Evolutionary conservation across 2,329 filamentous ascomycete genomes (phyloP).

Genomic region (Talaromyces atroroseus): DNA sequence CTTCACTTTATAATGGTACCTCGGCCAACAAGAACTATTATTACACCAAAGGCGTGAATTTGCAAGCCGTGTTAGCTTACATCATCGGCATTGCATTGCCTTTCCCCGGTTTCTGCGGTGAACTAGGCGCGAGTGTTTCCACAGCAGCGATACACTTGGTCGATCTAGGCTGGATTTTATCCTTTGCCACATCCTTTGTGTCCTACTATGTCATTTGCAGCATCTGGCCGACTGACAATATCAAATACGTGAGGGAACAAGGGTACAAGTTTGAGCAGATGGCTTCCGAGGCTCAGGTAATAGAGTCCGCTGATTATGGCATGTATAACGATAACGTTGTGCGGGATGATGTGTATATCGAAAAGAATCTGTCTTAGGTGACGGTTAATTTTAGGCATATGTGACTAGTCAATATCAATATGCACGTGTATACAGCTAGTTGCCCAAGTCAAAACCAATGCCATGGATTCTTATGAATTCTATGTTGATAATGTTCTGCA

Average conservation of each 20-base stretch:
- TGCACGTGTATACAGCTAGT: background rate
- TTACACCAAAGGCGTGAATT: constrained; percentile 29
- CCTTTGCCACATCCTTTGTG: constrained; percentile 27
- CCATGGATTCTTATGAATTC: background rate
- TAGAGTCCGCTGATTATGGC: background rate
- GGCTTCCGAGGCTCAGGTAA: background rate
- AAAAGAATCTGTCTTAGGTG: constrained; percentile 6
- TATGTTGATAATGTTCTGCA: background rate
- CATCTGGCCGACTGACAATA: constrained; percentile 35
- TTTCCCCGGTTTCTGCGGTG: constrained; percentile 31
- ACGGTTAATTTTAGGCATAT: background rate
- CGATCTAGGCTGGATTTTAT: constrained; percentile 32
- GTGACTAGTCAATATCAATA: background rate
- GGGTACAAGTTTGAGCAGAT: constrained; percentile 21
- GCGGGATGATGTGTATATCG: constrained; percentile 2
- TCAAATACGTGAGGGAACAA: constrained; percentile 30
- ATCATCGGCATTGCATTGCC: constrained; percentile 29
- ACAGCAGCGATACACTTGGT: constrained; percentile 27
- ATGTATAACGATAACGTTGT: background rate
- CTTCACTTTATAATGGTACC: constrained; percentile 27
- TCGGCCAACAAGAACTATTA: constrained; percentile 29
- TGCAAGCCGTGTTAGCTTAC: constrained; percentile 33
- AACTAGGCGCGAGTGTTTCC: constrained; percentile 28
- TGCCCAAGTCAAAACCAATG: background rate
- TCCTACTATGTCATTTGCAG: constrained; percentile 32